Base-by-base conservation (phyloP, 2,329 filamentous ascomycete genomes). In the Trichothecium roseum region DNA sequence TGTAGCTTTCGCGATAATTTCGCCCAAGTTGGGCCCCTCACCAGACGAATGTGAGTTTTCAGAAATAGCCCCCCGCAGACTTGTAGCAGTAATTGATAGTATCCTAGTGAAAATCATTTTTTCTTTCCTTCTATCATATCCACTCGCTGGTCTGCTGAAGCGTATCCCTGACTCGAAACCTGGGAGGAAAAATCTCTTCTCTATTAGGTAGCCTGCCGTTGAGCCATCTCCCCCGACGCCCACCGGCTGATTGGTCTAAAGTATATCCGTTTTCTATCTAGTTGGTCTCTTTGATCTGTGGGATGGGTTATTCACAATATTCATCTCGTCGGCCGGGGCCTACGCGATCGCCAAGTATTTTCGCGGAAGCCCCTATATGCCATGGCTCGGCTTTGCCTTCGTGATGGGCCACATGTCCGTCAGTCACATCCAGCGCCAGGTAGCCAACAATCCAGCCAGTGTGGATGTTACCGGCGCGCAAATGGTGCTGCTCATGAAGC, bases 401-500 rank as follows among this genome's bases (percentile, higher is more conserved):
- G 66, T 94, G 38, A 96, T 98, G 89, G 81, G 80, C 37, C 89
- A 98, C 61, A 84, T 96, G 81, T 89, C 88, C 31, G 57, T 89
- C 49, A 94, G 78, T 55, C 91, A 98, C 57, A 81, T 98, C 42
- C 66, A 75, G 39, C 83, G 93, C 28, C 86, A 94, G 57, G 73
- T 78, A 28, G 63, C 72, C 28, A 69, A 82, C 46, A 69, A 76
- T 41, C 74, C 84, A 0, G 68, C 73, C 28, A 60, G 64, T 2
- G 69, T 94, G 40, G 91, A 98, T 55, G 88, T 98, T 46, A 95
- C 89, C 1, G 88, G 83, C 28, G 87, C 89, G 2, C 91, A 98
- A 59, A 98, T 98, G 91, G 91, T 98, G 24, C 63, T 96, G 47
- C 81, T 96, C 43, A 98, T 98, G 86, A 98, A 98, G 60, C 75